Evolutionary conservation across 192 early-diverging fungal species (phyloP).

Genomic region (Dissophora globulifera): DNA sequence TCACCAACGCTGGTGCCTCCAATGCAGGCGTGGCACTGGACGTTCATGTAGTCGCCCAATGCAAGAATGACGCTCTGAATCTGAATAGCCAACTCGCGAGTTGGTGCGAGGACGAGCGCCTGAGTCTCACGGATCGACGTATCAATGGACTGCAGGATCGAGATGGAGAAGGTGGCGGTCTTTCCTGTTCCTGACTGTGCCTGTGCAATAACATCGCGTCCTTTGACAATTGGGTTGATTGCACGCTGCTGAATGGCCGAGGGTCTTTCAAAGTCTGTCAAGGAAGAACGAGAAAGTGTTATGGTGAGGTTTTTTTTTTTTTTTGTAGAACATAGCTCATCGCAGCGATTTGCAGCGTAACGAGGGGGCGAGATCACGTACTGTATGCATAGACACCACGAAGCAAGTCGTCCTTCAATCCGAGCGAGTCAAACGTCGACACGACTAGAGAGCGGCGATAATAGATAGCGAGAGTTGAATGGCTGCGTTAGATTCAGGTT

Average conservation of each 20-base stretch:
- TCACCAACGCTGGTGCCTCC: slow-evolving; percentile 93
- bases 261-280: slow-evolving; percentile 92
- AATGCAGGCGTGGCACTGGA: slow-evolving; percentile 95
- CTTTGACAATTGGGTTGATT: slow-evolving; percentile 87
- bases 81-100: slow-evolving; percentile 95
- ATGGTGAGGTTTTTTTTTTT: no score
- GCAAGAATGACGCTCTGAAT: slow-evolving; percentile 94
- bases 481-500: no score
- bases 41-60: slow-evolving; percentile 97
- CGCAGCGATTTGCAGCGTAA: neutral
- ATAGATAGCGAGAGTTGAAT: neutral
- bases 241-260: slow-evolving; percentile 99
- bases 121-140: slow-evolving; percentile 90
- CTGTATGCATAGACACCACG: slow-evolving; percentile 98
- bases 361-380: slow-evolving; percentile 39
- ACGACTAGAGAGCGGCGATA: slow-evolving; percentile 55
- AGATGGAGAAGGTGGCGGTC: slow-evolving; percentile 97
- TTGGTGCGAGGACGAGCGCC: slow-evolving; percentile 93
- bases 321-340: neutral
- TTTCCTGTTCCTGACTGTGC: slow-evolving; percentile 99
- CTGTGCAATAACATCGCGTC: slow-evolving; percentile 96
- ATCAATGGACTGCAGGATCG: slow-evolving; percentile 90
- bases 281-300: neutral
- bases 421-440: slow-evolving; percentile 92
- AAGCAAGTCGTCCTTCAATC: slow-evolving; percentile 96